Percentiles rank a stretch among this genome's conserved stretches.
Evolutionary conservation across 305 asterid genomes (phyloP).

Genomic region (Ruellia speciosa): DNA sequence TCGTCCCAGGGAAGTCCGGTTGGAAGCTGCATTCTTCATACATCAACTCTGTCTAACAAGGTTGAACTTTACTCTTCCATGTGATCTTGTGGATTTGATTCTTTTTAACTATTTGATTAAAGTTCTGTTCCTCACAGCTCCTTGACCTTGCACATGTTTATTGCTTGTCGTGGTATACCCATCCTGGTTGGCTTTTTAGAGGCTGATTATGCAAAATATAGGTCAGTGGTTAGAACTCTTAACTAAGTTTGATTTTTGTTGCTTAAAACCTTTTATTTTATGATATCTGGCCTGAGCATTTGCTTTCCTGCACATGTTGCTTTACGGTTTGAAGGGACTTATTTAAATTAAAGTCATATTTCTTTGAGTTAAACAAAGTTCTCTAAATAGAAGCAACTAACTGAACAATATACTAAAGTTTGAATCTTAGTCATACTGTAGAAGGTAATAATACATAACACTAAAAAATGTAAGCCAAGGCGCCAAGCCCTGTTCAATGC

Average conservation of each 20-base stretch:
- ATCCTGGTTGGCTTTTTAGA: slow-evolving; percentile 94
- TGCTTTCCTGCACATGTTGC: not conserved
- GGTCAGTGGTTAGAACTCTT: slow-evolving; percentile 39
- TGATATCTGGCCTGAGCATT: not conserved
- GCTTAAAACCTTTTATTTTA: not conserved
- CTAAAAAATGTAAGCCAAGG: not conserved
- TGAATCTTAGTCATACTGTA: not conserved
- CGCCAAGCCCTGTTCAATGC: not conserved
- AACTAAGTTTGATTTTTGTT: not conserved
- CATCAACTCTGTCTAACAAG: slow-evolving; percentile 98
- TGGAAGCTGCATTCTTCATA: slow-evolving; percentile 91
- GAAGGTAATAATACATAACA: no score
- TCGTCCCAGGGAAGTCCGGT: slow-evolving; percentile 87
- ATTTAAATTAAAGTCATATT: no score
- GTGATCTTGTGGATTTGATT: slow-evolving; percentile 12
- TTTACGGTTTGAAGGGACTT: not conserved
- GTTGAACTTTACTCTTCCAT: slow-evolving; percentile 27
- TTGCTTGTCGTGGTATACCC: slow-evolving; percentile 95
- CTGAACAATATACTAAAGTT: not conserved
- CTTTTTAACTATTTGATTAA: slow-evolving; percentile 20
- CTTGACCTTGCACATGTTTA: slow-evolving; percentile 91
- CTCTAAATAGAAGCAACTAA: not conserved
- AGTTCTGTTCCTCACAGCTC: slow-evolving; percentile 51
- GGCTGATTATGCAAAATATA: slow-evolving; percentile 92
- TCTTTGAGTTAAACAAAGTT: no score